Evolutionary conservation across 192 early-diverging fungal genomes (phyloP), one percentile per base, ranked within the genome.

Genomic region (Geranomyces michiganensis): DNA sequence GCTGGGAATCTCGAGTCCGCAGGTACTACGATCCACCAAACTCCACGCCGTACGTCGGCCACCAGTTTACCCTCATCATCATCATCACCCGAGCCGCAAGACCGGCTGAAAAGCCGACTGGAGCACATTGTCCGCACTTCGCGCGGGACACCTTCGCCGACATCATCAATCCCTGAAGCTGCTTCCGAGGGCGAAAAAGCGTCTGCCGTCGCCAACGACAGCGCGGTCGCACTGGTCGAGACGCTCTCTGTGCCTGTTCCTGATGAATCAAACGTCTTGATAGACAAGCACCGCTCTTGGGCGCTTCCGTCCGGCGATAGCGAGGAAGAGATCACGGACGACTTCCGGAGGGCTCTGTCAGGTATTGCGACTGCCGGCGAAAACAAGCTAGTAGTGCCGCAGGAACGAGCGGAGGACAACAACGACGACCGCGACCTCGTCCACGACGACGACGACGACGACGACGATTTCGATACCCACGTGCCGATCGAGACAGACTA

Each of bases 201-300:
- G 6, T 53, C 51, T 24, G 26, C 51, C 15, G 51, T 24, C 15
- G 6, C 51, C 19, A 15, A 24, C 19, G 26, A 24, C 17, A 17
- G 6, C 17, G 51, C 51, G 4, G 51, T n/a, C 26, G 51, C 51
- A 7, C 3, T 17, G 4, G 51, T 15, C 21, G 51, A 3, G 10
- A 7, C 10, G 36, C 36, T 10, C 36, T 41, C 36, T 10, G 36
- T 41, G 36, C 36, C 36, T 10, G 36, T 41, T 3, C 36, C 36
- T 9, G 68, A 70, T 33, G 68, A 70, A 47, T 46, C 36, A 19
- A 62, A 62, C 32, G 59, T 70, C 27, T 44, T 58, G 22, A 58
- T 70, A 14, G 68, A 70, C 47, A 9, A 22, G 21, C 55, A 70
- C 59, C 68, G 56, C 7, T 56, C 61, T 22, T 62, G 68, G 66